Conservation (phyloP, 2,329 filamentous ascomycete species). For the Ceratocystis harringtonii region DNA sequence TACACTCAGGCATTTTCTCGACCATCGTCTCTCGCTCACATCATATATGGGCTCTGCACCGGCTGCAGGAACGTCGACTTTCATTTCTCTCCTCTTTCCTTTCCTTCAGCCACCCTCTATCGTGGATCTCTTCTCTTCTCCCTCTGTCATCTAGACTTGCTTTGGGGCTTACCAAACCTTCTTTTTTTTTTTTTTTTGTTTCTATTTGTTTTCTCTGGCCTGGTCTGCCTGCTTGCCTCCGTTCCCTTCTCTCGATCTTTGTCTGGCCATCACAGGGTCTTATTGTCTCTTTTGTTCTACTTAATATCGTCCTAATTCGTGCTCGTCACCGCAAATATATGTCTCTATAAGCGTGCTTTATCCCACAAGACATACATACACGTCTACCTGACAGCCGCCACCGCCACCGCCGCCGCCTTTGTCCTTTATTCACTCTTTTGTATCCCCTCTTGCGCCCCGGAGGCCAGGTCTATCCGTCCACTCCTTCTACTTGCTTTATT, state of each 20-base stretch:
- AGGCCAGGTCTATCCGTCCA: background rate
- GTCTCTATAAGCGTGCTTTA: background rate
- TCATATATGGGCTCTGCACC: background rate
- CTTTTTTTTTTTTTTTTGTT: background rate
- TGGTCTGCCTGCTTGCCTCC: constrained; percentile 2
- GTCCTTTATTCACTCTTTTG: background rate
- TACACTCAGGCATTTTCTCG: no score
- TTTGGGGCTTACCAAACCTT: background rate
- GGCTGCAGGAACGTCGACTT: background rate
- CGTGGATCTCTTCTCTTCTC: background rate
- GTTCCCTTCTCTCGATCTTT: background rate
- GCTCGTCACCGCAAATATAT: background rate
- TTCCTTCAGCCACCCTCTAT: background rate
- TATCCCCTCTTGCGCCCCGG: background rate
- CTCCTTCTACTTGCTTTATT: background rate
- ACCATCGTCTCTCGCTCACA: background rate
- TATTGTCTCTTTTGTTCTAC: background rate
- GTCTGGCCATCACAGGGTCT: background rate
- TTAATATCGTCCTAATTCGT: background rate
- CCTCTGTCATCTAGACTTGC: background rate
- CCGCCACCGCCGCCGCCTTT: no score
- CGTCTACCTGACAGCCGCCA: background rate
- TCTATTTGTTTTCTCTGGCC: background rate
- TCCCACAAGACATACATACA: background rate
- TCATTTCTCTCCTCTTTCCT: background rate